Base-by-base conservation (phyloP, 2,329 filamentous ascomycete species). In the Neurospora sp. region DNA sequence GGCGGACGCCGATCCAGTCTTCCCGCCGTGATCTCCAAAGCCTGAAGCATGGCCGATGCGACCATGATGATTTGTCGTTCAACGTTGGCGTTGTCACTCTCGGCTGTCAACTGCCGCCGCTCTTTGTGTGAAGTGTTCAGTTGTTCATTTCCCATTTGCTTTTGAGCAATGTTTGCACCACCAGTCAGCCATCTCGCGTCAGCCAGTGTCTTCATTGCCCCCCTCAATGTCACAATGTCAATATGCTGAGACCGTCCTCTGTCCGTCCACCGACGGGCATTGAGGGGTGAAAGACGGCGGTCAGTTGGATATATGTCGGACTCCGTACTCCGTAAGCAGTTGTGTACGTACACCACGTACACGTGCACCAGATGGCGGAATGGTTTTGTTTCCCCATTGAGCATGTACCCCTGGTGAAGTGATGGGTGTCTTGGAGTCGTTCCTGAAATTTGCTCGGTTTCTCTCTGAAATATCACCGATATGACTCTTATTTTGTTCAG, bases 141-240 rank as follows among this genome's bases (percentile, higher is more conserved):
- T 36, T 62, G 52, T 36, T 57, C 52, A 57, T 57, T 17, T 33
- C 52, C 52, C 52, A 57, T 33, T 28, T 52, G 43, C 43, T 52
- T 52, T 5, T 1, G 43, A 5, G 17, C 36, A 41, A 41, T 28
- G 39, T 68, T 72, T 70, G 71, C 70, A 72, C 72, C 70, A 72
- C 71, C 12, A 41, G 12, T 73, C 71, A 70, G 70, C 68, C 67
- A 68, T 68, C 70, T 73, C 69, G 68, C 73, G 69, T 74, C 72
- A 74, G 52, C 52, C 52, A 10, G 52, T 62, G 52, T 17, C 52
- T 36, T 62, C 28, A 62, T 62, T 10, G 52, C 28, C 15, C 52
- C 52, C 52, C 52, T 62, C 52, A 1, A 62, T 62, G 52, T 36
- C 52, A 17, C 52, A 62, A 62, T 62, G 52, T 62, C 52, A 62